Percentiles rank a stretch among this genome's conserved stretches.
Conservation (phyloP, 305 asterid species). For the Ilex paraguariensis region DNA sequence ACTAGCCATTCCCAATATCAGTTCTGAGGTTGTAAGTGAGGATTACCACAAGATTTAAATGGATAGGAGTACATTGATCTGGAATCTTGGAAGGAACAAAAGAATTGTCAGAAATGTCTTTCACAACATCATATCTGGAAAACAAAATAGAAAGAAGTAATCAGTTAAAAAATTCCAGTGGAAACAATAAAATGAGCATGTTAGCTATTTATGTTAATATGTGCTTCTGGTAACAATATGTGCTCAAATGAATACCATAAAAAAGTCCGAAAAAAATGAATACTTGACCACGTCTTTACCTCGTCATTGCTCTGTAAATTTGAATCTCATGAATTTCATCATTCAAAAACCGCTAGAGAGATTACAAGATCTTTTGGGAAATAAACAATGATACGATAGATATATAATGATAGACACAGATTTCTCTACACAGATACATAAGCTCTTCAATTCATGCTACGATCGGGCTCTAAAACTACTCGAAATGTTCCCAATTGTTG, state of each 20-base stretch:
- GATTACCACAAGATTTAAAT: constrained; percentile 85
- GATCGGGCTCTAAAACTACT: too few relatives aligned
- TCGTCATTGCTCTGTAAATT: too few relatives aligned
- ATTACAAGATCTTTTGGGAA: not conserved
- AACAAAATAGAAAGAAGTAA: constrained; percentile 7
- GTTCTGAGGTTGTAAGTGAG: constrained; percentile 7
- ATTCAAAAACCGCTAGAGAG: not conserved
- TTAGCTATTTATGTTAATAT: too few relatives aligned
- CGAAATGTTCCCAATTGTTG: too few relatives aligned
- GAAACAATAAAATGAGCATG: not conserved
- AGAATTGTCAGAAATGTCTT: constrained; percentile 41
- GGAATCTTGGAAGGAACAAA: constrained; percentile 42
- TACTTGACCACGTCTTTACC: too few relatives aligned
- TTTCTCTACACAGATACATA: too few relatives aligned
- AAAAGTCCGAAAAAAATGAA: not conserved
- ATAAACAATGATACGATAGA: too few relatives aligned
- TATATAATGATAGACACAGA: too few relatives aligned
- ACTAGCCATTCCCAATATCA: not conserved
- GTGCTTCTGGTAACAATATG: not conserved
- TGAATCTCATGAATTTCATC: too few relatives aligned
- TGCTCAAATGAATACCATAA: not conserved
- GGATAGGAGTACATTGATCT: constrained; percentile 66
- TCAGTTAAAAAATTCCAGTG: not conserved
- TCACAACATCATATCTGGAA: constrained; percentile 57
- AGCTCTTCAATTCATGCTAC: too few relatives aligned